Percentiles rank a stretch among this genome's conserved stretches.
These are phyloP conservation scores for Exophiala spinifera DNA, from an alignment of 2,329 filamentous ascomycete species.

Conservation along the genomic window DNA sequence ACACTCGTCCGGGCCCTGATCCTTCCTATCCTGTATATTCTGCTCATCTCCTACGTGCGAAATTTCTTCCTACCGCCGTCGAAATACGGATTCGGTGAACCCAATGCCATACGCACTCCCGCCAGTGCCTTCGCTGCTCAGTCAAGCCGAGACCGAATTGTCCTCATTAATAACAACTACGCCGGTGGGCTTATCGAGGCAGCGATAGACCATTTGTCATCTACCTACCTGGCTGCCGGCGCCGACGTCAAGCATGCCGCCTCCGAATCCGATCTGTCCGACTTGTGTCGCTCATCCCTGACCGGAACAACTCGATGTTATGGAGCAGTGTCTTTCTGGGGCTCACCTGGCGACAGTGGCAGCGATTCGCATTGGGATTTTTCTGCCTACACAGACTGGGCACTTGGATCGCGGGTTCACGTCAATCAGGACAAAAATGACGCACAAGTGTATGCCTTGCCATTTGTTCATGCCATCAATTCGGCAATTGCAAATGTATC, in stretches of 20 bases:
- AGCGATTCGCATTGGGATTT: conserved; percentile 72
- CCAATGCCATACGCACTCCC: too few species aligned
- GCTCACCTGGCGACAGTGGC: conserved; percentile 70
- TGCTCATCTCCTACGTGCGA: conserved; percentile 60
- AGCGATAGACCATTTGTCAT: conserved; percentile 63
- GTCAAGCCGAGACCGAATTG: conserved; percentile 66
- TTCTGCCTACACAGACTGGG: conserved; percentile 71
- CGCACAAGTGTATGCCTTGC: conserved; percentile 74
- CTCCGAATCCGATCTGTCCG: conserved; percentile 54
- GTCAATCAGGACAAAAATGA: conserved; percentile 65
- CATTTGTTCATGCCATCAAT: conserved; percentile 75
- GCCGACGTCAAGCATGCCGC: conserved; percentile 55
- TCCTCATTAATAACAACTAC: conserved; percentile 72
- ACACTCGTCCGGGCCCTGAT: conserved; percentile 54
- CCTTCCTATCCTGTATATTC: conserved; percentile 51
- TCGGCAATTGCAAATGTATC: conserved; percentile 55
- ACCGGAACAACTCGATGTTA: conserved; percentile 68
- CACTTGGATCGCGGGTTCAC: conserved; percentile 63
- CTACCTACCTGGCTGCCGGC: conserved; percentile 53
- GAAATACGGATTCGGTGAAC: conserved; percentile 64
- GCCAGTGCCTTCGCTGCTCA: conserved; percentile 43
- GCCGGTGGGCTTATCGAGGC: conserved; percentile 67
- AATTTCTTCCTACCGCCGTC: conserved; percentile 79
- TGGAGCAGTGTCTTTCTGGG: conserved; percentile 65
- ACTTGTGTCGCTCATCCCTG: conserved; percentile 60